These are phyloP conservation scores for Sporothrix dimorphospora DNA, from an alignment of 2,329 filamentous ascomycete genomes.

Conservation along the genomic window DNA sequence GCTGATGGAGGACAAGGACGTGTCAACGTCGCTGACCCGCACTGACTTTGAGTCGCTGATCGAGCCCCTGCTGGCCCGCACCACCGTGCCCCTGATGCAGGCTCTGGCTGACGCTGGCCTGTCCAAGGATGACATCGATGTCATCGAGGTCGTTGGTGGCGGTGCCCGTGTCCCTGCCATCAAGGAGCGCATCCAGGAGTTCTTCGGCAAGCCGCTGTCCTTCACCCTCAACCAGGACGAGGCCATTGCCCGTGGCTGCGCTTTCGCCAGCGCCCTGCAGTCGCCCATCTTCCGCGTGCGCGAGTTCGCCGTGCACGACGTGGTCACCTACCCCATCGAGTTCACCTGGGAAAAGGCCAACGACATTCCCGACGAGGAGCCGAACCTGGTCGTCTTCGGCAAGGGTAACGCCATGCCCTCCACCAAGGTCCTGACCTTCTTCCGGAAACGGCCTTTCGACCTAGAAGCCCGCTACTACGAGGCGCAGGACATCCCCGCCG, in stretches of 20 bases:
- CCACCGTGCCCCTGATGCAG: constrained; percentile 78
- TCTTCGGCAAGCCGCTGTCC: constrained; percentile 90
- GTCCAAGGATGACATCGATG: constrained; percentile 87
- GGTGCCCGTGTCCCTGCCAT: constrained; percentile 91
- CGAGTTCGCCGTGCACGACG: constrained; percentile 96
- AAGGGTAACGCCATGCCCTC: constrained; percentile 95
- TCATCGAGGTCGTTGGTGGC: constrained; percentile 90
- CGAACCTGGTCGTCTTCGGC: constrained; percentile 95
- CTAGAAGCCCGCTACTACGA: constrained; percentile 93
- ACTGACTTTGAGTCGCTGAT: constrained; percentile 93
- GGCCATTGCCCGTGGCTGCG: constrained; percentile 91
- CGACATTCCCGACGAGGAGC: constrained; percentile 98
- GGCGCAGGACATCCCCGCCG: constrained; percentile 83
- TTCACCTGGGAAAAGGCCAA: constrained; percentile 99
- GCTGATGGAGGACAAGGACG: constrained; percentile 97
- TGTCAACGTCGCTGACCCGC: constrained; percentile 83
- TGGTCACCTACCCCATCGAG: constrained; percentile 97
- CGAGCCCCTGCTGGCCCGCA: constrained; percentile 76
- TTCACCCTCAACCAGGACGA: constrained; percentile 99
- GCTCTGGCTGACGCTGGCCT: constrained; percentile 93
- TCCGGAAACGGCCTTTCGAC: constrained; percentile 96
- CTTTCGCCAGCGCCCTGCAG: constrained; percentile 96
- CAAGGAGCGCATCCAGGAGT: constrained; percentile 85
- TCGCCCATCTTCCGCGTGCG: constrained; percentile 98
- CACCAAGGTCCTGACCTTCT: constrained; percentile 99